Evolutionary conservation across 176 grass and related monocot genomes (phyloP).

Genomic region (Raddia guianensis): DNA sequence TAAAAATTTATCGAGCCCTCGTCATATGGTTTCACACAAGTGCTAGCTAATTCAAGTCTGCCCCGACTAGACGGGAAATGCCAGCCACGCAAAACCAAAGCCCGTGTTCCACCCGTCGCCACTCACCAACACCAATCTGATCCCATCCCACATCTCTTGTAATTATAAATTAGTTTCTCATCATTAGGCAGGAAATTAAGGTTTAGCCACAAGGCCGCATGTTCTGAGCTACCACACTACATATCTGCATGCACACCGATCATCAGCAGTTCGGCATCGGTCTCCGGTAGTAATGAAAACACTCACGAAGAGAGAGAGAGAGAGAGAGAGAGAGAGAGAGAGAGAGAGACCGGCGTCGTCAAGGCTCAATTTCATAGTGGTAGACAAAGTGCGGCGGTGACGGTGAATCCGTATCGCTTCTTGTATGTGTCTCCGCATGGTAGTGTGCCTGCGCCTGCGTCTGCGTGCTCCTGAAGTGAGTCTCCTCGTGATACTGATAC

Average conservation of each 20-base stretch:
- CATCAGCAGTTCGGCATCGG: conserved; percentile 30
- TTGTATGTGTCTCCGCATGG: conserved; percentile 20
- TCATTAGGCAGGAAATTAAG: background rate
- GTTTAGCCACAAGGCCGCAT: background rate
- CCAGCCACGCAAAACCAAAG: too few species aligned
- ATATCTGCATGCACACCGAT: conserved; percentile 31
- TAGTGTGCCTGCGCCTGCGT: background rate
- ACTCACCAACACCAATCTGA: too few species aligned
- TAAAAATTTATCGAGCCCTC: too few species aligned
- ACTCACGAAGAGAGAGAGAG: background rate
- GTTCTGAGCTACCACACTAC: conserved; percentile 24
- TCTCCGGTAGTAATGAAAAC: background rate
- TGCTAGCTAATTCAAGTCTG: too few species aligned
- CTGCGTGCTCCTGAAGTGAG: conserved; percentile 35
- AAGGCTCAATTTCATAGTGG: conserved; percentile 69
- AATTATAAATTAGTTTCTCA: background rate
- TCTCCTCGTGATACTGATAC: conserved; percentile 41
- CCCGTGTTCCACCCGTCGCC: too few species aligned
- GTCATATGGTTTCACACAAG: too few species aligned
- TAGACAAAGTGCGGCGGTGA: conserved; percentile 76
- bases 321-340: background rate
- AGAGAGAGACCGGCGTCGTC: background rate
- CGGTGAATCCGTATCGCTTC: conserved; percentile 47
- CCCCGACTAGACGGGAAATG: too few species aligned
- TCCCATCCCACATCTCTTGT: too few species aligned